Evolutionary conservation across 345 rosid genomes (phyloP).

Genomic region (Sisymbrium irio): DNA sequence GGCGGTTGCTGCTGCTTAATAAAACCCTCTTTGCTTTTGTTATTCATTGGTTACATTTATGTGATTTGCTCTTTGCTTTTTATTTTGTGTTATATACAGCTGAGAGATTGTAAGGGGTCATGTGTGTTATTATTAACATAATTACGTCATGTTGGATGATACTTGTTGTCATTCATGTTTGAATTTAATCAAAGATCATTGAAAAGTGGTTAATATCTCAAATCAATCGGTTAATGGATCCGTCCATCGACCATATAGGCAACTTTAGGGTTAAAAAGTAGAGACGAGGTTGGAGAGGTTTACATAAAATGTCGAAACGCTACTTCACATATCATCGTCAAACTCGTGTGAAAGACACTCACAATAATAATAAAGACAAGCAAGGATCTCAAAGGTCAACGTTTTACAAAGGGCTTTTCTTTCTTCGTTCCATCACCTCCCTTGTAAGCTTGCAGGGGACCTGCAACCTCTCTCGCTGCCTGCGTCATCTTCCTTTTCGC

Average conservation of each 20-base stretch:
- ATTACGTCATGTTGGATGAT: slow-evolving; percentile 1
- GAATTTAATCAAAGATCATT: background rate
- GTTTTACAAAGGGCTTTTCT: slow-evolving; percentile 7
- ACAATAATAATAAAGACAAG: slow-evolving; percentile 24
- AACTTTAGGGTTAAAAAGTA: slow-evolving; percentile 9
- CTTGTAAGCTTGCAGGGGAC: slow-evolving; percentile 59
- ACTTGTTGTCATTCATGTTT: background rate
- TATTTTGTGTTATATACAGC: slow-evolving; percentile 12
- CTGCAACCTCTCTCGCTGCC: slow-evolving; percentile 62
- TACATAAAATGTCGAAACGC: slow-evolving; percentile 24
- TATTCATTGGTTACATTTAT: background rate
- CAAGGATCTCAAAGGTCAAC: slow-evolving; percentile 19
- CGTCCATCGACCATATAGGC: background rate
- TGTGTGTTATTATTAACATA: slow-evolving; percentile 21
- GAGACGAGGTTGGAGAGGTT: slow-evolving; percentile 28
- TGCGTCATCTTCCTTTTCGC: slow-evolving; percentile 61
- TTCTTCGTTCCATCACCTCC: slow-evolving; percentile 46
- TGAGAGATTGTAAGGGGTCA: slow-evolving; percentile 8
- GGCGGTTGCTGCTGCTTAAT: slow-evolving; percentile 53
- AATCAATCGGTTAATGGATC: slow-evolving; percentile 6
- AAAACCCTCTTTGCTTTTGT: background rate
- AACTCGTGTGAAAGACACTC: slow-evolving; percentile 31
- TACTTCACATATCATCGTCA: slow-evolving; percentile 37
- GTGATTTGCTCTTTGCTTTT: slow-evolving; percentile 14
- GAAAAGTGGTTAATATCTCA: background rate